Evolutionary conservation across 768 basidiomycete species (phyloP).

Genomic region (Lactifluus volemus): DNA sequence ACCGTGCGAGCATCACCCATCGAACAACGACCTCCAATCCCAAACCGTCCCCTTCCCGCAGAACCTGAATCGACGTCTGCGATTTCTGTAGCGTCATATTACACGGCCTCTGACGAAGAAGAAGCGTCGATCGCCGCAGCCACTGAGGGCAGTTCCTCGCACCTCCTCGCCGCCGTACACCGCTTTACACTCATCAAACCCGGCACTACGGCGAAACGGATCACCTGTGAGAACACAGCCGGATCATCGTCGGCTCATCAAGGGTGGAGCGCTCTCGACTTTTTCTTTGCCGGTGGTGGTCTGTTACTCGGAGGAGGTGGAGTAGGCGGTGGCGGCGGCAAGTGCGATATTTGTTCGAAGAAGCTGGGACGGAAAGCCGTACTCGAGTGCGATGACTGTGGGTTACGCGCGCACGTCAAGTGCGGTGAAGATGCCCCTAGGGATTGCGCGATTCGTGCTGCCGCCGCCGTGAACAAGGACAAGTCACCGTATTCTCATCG

Average conservation of each 20-base stretch:
- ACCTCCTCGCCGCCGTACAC: slow-evolving; percentile 46
- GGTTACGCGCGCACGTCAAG: slow-evolving; percentile 75
- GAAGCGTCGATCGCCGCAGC: slow-evolving; percentile 50
- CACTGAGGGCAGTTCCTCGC: slow-evolving; percentile 74
- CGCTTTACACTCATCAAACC: slow-evolving; percentile 85
- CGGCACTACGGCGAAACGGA: slow-evolving; percentile 44
- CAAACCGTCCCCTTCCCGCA: slow-evolving; percentile 8
- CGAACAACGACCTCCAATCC: not conserved
- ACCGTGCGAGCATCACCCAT: slow-evolving; percentile 35
- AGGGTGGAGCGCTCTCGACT: slow-evolving; percentile 70
- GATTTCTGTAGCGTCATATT: slow-evolving; percentile 38
- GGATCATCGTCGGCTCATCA: not conserved
- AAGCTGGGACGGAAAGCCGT: slow-evolving; percentile 81
- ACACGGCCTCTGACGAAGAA: slow-evolving; percentile 47
- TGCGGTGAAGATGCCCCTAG: slow-evolving; percentile 77
- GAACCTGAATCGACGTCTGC: slow-evolving; percentile 18
- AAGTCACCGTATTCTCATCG: slow-evolving; percentile 7
- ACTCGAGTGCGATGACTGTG: slow-evolving; percentile 85
- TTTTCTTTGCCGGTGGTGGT: slow-evolving; percentile 62
- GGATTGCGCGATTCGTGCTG: slow-evolving; percentile 57
- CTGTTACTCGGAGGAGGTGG: slow-evolving; percentile 39
- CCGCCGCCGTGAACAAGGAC: not conserved
- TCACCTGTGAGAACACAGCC: slow-evolving; percentile 19
- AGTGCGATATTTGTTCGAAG: slow-evolving; percentile 78
- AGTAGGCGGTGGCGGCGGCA: slow-evolving; percentile 27